Conservation (phyloP, 139 green algal species). For the Gonium pectorale region DNA sequence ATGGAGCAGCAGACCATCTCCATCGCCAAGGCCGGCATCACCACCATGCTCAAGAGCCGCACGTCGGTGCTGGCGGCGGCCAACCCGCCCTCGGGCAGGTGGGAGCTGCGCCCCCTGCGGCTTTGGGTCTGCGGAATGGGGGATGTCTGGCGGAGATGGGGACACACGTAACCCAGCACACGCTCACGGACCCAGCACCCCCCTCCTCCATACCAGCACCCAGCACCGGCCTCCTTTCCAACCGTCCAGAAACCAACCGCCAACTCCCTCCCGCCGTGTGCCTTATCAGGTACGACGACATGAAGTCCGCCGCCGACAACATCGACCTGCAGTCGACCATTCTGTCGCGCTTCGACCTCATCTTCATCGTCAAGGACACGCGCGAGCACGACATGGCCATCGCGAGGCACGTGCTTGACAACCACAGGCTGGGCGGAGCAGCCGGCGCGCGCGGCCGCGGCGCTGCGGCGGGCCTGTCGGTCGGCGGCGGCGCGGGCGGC, state of each 20-base stretch:
- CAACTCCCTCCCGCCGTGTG: no score
- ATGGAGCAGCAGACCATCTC: constrained; percentile 99
- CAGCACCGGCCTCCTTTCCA: no score
- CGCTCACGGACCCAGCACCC: no score
- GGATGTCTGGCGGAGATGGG: no score
- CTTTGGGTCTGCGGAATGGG: no score
- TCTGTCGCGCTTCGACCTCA: constrained; percentile 98
- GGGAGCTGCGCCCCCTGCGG: no score
- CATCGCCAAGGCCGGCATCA: constrained; percentile 99
- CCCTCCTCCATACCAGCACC: no score
- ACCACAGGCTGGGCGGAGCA: constrained; percentile 62
- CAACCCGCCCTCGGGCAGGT: constrained; percentile 95
- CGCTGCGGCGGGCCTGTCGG: neutral
- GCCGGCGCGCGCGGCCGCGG: neutral
- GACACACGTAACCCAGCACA: no score
- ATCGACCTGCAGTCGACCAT: constrained; percentile 99
- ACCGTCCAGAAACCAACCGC: no score
- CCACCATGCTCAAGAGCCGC: constrained; percentile 95
- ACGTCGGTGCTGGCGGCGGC: constrained; percentile 96
- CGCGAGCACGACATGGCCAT: constrained; percentile 84
- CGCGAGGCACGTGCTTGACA: constrained; percentile 78
- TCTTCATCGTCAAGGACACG: constrained; percentile 99
- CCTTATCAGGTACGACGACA: constrained; percentile 85
- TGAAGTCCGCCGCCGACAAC: constrained; percentile 93
- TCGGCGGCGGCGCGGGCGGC: neutral